Evolutionary conservation across 1,284 basidiomycete species (phyloP).

Genomic region (Golubevia sp.): DNA sequence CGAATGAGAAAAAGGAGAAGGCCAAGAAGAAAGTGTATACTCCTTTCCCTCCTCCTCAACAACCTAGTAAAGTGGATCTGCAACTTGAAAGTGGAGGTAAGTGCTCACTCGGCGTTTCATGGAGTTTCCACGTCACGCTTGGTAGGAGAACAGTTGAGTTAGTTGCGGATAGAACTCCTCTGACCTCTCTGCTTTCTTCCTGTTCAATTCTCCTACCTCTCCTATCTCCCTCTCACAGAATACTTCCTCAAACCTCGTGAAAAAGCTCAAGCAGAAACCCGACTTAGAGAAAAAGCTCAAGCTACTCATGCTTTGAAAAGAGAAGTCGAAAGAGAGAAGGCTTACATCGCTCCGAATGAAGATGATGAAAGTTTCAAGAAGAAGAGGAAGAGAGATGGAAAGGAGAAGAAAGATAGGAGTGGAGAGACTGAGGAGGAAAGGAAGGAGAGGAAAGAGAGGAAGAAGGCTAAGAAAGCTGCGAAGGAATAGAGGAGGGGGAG

Average conservation of each 20-base stretch:
- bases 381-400: constrained; percentile 7
- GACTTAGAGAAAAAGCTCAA: constrained; percentile 72
- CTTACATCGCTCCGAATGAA: constrained; percentile 36
- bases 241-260: constrained; percentile 92
- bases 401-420: constrained; percentile 14
- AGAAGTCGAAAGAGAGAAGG: constrained; percentile 38
- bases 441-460: constrained; percentile 8
- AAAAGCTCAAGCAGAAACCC: constrained; percentile 71
- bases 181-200: neutral
- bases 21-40: constrained; percentile 92
- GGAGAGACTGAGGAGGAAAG: constrained; percentile 3
- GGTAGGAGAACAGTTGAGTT: neutral
- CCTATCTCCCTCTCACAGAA: constrained; percentile 69
- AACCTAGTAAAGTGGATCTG: constrained; percentile 89
- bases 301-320: constrained; percentile 26
- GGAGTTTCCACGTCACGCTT: no score
- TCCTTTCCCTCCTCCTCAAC: constrained; percentile 94
- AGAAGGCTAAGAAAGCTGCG: constrained; percentile 13
- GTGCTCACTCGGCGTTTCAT: no score
- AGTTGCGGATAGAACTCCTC: neutral
- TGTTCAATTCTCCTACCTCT: no score
- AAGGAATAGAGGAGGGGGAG: no score
- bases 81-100: constrained; percentile 83
- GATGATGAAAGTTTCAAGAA: constrained; percentile 4
- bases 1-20: constrained; percentile 64